phyloP scores from a whole-genome alignment of 1,284 basidiomycete genomes.

The Cutaneotrichosporon sp. region DNA sequence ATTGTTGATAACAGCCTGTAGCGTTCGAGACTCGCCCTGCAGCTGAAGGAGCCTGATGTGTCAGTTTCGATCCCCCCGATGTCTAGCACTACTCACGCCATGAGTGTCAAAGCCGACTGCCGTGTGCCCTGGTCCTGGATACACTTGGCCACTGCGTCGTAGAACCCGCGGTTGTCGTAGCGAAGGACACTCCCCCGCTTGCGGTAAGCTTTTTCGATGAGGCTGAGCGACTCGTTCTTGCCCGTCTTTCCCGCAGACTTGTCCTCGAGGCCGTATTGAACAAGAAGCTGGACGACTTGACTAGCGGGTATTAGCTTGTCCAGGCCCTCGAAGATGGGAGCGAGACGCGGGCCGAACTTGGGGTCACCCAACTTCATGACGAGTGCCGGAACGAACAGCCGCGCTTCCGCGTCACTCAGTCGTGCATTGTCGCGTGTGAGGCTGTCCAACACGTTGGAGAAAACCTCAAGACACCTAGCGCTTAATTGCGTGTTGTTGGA shows the following conservation, averaged over 20 bases:
- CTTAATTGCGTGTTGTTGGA: slow-evolving; percentile 91
- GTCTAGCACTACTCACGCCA: slow-evolving; percentile 38
- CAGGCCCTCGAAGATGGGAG: slow-evolving; percentile 52
- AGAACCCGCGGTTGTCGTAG: slow-evolving; percentile 40
- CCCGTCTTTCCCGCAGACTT: slow-evolving; percentile 44
- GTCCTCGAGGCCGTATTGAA: slow-evolving; percentile 59
- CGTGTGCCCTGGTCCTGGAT: slow-evolving; percentile 44
- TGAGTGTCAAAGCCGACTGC: slow-evolving; percentile 43
- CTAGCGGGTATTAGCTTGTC: slow-evolving; percentile 48
- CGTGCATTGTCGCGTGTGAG: slow-evolving; percentile 69
- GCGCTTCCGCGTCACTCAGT: slow-evolving; percentile 79
- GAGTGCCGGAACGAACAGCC: slow-evolving; percentile 83
- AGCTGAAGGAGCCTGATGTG: slow-evolving; percentile 34
- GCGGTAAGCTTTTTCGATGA: slow-evolving; percentile 45
- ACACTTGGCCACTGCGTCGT: slow-evolving; percentile 58
- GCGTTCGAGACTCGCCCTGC: slow-evolving; percentile 37
- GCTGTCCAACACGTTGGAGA: slow-evolving; percentile 72
- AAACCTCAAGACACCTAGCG: slow-evolving; percentile 81
- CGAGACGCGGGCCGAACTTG: slow-evolving; percentile 51
- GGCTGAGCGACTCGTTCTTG: slow-evolving; percentile 41
- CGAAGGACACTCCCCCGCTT: slow-evolving; percentile 42
- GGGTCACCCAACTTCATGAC: slow-evolving; percentile 67
- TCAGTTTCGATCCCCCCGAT: neutral
- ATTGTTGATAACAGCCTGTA: slow-evolving; percentile 34
- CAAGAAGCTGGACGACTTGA: slow-evolving; percentile 70